Conservation (phyloP, 2,329 filamentous ascomycete genomes). For the Microcyclospora tardicrescens region DNA sequence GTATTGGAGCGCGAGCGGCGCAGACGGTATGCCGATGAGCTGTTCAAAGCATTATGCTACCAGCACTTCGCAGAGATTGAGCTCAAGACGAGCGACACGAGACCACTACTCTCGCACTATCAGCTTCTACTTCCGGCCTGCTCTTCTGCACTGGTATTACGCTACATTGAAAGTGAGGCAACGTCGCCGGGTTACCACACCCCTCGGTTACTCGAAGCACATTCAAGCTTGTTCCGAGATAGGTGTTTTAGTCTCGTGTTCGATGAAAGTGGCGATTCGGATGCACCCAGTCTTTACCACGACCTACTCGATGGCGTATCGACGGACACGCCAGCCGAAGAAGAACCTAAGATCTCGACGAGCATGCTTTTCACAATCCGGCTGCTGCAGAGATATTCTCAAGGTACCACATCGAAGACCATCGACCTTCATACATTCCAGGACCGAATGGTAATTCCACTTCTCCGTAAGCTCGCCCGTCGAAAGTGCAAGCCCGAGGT, state of each 20-base stretch:
- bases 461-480: not conserved
- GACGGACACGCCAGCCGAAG: not conserved
- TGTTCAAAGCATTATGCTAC: constrained; percentile 6
- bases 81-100: constrained; percentile 6
- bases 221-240: constrained; percentile 3
- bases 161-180: constrained; percentile 2
- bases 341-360: not conserved
- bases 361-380: constrained; percentile 1
- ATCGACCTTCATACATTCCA: not conserved
- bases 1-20: constrained; percentile 1
- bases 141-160: constrained; percentile 2
- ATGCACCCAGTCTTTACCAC: not conserved
- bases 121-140: constrained; percentile 9
- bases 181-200: not conserved
- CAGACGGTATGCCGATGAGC: constrained; percentile 6
- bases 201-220: constrained; percentile 1
- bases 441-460: not conserved
- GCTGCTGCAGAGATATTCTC: constrained; percentile 1
- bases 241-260: constrained; percentile 1
- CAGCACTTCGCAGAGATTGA: constrained; percentile 4
- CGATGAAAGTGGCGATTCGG: not conserved
- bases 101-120: constrained; percentile 7
- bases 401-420: not conserved
- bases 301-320: constrained; percentile 1
- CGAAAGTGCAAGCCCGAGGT: constrained; percentile 1